These are phyloP conservation scores for Escovopsis sp. DNA, from an alignment of 2,329 filamentous ascomycete genomes.

Conservation along the genomic window DNA sequence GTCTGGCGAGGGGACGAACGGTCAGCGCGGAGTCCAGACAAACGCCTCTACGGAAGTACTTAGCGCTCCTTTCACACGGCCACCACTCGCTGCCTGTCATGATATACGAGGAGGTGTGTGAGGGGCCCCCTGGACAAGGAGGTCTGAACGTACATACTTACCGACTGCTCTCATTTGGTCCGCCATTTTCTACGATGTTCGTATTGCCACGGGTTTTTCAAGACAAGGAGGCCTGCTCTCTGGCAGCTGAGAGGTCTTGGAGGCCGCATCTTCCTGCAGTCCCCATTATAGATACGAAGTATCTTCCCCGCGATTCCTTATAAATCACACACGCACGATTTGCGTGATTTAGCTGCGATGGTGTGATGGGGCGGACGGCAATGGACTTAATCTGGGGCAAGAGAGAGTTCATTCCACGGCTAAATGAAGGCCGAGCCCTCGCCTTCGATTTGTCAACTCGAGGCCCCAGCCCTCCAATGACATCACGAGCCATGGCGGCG, in stretches of 20 bases:
- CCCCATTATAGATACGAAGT: background rate
- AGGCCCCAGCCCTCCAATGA: too few relatives aligned
- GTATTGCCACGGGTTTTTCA: background rate
- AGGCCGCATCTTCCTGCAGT: background rate
- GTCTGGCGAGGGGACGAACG: constrained; percentile 24
- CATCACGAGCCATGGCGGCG: too few relatives aligned
- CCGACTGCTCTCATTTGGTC: constrained; percentile 29
- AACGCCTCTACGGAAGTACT: too few relatives aligned
- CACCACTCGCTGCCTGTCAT: background rate
- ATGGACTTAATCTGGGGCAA: too few relatives aligned
- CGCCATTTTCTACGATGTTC: constrained; percentile 13
- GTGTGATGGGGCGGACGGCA: too few relatives aligned
- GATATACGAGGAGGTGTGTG: constrained; percentile 1
- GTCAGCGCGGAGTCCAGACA: background rate
- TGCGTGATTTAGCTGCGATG: too few relatives aligned
- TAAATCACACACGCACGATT: too few relatives aligned
- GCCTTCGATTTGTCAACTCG: too few relatives aligned
- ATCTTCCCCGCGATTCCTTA: too few relatives aligned
- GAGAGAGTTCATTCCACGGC: too few relatives aligned
- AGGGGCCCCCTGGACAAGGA: too few relatives aligned
- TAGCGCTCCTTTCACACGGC: background rate
- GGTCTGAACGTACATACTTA: constrained; percentile 21
- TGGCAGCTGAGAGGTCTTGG: background rate
- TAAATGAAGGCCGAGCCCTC: too few relatives aligned
- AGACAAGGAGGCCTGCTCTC: background rate